These are phyloP conservation scores for Volvox carteri DNA, from an alignment of 163 green algal genomes.

Conservation along the genomic window DNA sequence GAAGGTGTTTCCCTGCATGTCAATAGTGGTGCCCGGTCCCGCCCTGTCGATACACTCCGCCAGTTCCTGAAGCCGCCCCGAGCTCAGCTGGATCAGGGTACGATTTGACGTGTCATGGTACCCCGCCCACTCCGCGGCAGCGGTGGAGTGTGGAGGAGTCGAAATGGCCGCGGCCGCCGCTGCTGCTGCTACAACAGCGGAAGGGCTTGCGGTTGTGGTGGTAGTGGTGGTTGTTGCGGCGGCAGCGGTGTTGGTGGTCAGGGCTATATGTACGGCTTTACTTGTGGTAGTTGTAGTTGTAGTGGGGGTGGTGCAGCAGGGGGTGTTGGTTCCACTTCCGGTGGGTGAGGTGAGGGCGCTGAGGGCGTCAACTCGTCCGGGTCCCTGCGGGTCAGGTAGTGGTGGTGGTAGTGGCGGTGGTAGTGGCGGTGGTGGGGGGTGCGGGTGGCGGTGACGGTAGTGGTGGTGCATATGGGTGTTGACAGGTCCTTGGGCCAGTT, in stretches of 20 bases:
- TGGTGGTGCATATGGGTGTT: too few relatives aligned
- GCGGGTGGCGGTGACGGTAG: too few relatives aligned
- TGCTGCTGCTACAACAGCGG: not conserved
- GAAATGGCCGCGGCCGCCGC: not conserved
- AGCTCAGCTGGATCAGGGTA: not conserved
- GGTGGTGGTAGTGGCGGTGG: too few relatives aligned
- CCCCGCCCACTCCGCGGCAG: not conserved
- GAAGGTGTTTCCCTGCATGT: slow-evolving; percentile 45
- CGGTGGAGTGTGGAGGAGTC: too few relatives aligned
- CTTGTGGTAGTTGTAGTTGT: not conserved
- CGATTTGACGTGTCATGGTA: not conserved
- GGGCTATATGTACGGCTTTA: too few relatives aligned
- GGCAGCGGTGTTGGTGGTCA: too few relatives aligned
- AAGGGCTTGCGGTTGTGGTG: not conserved
- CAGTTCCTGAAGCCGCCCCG: slow-evolving; percentile 51
- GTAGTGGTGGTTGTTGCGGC: too few relatives aligned
- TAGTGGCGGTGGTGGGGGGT: too few relatives aligned
- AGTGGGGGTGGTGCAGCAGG: not conserved
- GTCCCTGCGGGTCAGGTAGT: too few relatives aligned
- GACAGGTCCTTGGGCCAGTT: too few relatives aligned
- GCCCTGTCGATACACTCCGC: slow-evolving; percentile 39
- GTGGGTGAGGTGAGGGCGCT: not conserved
- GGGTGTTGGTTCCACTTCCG: not conserved
- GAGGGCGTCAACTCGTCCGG: too few relatives aligned
- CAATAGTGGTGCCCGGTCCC: slow-evolving; percentile 27